A percentile compares a stretch with the other conserved stretches of the same genome.
phyloP scores from a whole-genome alignment of 2,329 filamentous ascomycete species.

The Elsinoe australis region DNA sequence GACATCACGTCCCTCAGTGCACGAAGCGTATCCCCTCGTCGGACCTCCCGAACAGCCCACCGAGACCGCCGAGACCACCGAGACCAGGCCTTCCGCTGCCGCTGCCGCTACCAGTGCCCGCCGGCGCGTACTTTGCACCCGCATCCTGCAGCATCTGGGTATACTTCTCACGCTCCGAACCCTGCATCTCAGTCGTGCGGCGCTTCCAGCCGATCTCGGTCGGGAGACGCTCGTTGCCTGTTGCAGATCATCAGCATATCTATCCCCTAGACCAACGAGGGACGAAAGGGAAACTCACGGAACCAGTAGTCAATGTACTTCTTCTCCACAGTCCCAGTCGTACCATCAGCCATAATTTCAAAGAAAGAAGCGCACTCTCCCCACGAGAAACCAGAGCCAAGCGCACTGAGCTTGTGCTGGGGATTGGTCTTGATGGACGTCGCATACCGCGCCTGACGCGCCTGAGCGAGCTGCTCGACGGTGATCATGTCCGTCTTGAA shows the following conservation, averaged over 20 bases:
- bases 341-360: constrained; percentile 12
- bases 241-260: too few relatives aligned
- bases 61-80: not conserved
- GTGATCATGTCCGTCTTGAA: constrained; percentile 15
- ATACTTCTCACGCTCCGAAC: constrained; percentile 6
- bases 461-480: constrained; percentile 4
- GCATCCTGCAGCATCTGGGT: constrained; percentile 9
- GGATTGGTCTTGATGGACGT: constrained; percentile 11
- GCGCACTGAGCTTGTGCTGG: constrained; percentile 4
- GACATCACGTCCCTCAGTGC: not conserved
- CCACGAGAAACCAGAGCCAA: constrained; percentile 4
- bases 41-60: constrained; percentile 1
- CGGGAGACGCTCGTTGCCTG: constrained; percentile 12
- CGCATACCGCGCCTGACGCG: constrained; percentile 9
- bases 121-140: not conserved
- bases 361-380: constrained; percentile 9
- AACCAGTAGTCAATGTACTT: constrained; percentile 13
- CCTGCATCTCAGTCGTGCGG: constrained; percentile 11
- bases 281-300: constrained; percentile 13
- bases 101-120: not conserved
- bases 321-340: constrained; percentile 10
- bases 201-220: constrained; percentile 12
- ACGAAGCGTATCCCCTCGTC: not conserved
- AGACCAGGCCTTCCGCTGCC: too few relatives aligned
- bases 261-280: too few relatives aligned